Evolutionary conservation across 352 stramenopile genomes (phyloP).

Genomic region (Pythium apleroticum): DNA sequence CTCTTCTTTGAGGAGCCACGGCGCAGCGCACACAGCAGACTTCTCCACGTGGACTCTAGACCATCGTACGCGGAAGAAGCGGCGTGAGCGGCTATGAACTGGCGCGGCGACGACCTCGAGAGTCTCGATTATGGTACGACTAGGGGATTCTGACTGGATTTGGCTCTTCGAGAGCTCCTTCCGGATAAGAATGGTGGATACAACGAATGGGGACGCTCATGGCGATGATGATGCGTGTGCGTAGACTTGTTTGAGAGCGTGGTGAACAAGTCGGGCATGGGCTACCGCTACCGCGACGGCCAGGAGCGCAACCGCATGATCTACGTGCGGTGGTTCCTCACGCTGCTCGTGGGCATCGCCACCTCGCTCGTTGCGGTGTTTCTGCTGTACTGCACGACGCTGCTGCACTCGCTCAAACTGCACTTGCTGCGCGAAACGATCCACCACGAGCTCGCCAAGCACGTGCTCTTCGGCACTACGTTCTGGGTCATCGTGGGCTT

Average conservation of each 20-base stretch:
- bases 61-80: background rate
- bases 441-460: conserved; percentile 49
- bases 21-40: background rate
- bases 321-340: conserved; percentile 83
- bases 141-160: background rate
- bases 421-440: conserved; percentile 67
- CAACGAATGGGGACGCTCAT: too few species aligned
- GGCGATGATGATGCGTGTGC: background rate
- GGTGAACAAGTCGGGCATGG: conserved; percentile 85
- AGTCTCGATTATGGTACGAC: conserved; percentile 79
- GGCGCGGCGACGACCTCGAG: conserved; percentile 70
- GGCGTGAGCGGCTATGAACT: conserved; percentile 40
- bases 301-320: conserved; percentile 76
- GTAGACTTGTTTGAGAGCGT: conserved; percentile 85
- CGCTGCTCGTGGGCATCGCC: conserved; percentile 66
- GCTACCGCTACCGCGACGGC: conserved; percentile 81
- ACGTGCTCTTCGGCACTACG: conserved; percentile 70
- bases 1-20: background rate
- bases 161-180: background rate
- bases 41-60: too few species aligned
- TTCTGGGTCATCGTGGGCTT: conserved; percentile 72
- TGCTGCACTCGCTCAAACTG: conserved; percentile 70
- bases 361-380: conserved; percentile 79
- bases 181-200: background rate
- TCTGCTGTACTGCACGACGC: conserved; percentile 75